Conservation (phyloP, 192 early-diverging fungal genomes). For the Cetraspora pellucida region DNA sequence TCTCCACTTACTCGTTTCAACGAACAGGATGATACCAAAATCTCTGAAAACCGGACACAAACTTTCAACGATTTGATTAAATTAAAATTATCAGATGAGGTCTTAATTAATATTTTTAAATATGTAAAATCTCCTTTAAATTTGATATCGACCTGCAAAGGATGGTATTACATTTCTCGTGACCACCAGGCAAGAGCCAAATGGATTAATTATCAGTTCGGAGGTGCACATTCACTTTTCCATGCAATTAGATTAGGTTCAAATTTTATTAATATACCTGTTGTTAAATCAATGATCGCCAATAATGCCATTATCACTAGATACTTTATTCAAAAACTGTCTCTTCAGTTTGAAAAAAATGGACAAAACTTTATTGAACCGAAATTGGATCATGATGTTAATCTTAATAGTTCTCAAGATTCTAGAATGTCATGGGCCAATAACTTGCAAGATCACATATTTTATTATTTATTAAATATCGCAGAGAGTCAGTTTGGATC, state of each 20-base stretch:
- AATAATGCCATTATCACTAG: not conserved
- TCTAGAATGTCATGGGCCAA: not conserved
- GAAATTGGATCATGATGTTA: too few relatives aligned
- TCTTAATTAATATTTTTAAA: not conserved
- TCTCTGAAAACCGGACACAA: too few relatives aligned
- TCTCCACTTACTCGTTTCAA: too few relatives aligned
- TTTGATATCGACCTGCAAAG: not conserved
- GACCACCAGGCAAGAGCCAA: not conserved
- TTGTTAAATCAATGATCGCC: not conserved
- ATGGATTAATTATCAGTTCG: not conserved
- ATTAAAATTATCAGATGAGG: too few relatives aligned
- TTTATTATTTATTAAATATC: not conserved
- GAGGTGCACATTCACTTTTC: not conserved
- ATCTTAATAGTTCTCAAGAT: too few relatives aligned
- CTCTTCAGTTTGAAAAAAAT: not conserved
- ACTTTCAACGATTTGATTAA: too few relatives aligned
- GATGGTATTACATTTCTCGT: not conserved
- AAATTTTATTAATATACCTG: not conserved
- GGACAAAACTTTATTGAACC: too few relatives aligned
- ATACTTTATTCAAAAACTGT: not conserved
- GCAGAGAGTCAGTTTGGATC: not conserved
- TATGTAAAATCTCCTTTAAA: not conserved
- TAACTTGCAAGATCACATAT: not conserved
- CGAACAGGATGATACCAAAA: too few relatives aligned
- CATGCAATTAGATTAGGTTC: not conserved